These are phyloP conservation scores for Corymbia calophylla DNA, from an alignment of 441 rosid species.

Conservation along the genomic window DNA sequence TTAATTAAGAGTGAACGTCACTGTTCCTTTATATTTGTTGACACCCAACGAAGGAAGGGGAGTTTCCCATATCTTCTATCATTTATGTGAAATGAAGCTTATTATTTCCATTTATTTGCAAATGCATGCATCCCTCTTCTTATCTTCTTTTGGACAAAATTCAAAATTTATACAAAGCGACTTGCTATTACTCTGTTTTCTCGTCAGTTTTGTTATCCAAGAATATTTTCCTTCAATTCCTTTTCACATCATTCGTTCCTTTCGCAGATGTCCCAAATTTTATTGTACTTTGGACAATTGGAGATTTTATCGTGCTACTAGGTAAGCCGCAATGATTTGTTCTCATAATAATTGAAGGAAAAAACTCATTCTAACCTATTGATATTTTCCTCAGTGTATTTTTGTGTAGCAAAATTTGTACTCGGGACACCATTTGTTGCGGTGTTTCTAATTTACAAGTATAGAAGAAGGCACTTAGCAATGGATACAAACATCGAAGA, in stretches of 20 bases:
- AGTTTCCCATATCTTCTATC: not conserved
- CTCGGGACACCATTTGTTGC: not conserved
- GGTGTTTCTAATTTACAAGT: not conserved
- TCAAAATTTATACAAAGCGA: not conserved
- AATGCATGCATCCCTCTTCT: not conserved
- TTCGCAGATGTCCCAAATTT: not conserved
- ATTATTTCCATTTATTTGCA: not conserved
- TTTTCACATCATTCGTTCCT: not conserved
- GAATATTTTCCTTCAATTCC: not conserved
- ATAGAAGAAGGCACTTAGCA: not conserved
- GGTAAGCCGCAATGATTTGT: not conserved
- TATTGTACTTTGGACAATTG: not conserved
- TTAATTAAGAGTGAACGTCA: not conserved
- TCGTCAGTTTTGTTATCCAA: not conserved
- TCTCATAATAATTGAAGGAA: not conserved
- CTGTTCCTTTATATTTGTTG: not conserved
- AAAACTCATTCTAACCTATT: not conserved
- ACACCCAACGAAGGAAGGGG: not conserved
- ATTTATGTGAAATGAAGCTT: not conserved
- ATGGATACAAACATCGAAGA: not conserved
- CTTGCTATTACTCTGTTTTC: not conserved
- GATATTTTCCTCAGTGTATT: not conserved
- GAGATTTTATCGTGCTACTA: not conserved
- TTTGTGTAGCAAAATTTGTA: not conserved
- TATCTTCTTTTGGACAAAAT: not conserved